Conservation (phyloP, 345 rosid genomes). For the Citrus sp. region DNA sequence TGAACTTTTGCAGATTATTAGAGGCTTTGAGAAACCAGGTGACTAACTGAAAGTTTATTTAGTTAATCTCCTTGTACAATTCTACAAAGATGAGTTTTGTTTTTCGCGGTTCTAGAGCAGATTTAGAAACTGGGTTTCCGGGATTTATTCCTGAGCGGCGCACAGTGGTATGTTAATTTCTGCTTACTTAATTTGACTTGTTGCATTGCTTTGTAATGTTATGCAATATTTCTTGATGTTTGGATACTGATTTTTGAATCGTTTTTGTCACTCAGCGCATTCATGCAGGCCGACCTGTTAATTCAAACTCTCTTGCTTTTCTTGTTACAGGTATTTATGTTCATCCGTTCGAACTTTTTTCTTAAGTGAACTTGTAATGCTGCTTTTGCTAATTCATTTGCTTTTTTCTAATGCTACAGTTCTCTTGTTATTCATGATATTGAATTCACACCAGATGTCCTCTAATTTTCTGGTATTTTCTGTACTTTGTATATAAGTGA, state of each 20-base stretch:
- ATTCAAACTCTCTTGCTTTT: slow-evolving; percentile 83
- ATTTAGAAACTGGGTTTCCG: slow-evolving; percentile 72
- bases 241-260: not conserved
- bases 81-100: slow-evolving; percentile 67
- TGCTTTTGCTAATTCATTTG: slow-evolving; percentile 10
- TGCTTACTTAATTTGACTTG: not conserved
- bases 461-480: slow-evolving; percentile 83
- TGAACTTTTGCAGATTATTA: not conserved
- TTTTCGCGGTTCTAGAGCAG: slow-evolving; percentile 79
- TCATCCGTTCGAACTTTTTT: not conserved
- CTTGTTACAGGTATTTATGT: slow-evolving; percentile 71
- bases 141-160: slow-evolving; percentile 71
- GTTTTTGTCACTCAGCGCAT: slow-evolving; percentile 49
- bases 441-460: slow-evolving; percentile 91
- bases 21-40: not conserved
- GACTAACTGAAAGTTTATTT: not conserved
- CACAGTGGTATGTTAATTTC: slow-evolving; percentile 50
- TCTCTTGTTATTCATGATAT: slow-evolving; percentile 87
- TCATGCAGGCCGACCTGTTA: slow-evolving; percentile 80
- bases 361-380: not conserved
- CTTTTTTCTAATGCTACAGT: slow-evolving; percentile 44
- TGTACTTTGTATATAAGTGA: not conserved
- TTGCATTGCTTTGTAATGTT: not conserved
- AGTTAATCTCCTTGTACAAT: not conserved
- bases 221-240: not conserved